Percentiles rank a stretch among this genome's conserved stretches.
These are phyloP conservation scores for Nemania sp. DNA, from an alignment of 2,329 filamentous ascomycete species.

Conservation along the genomic window DNA sequence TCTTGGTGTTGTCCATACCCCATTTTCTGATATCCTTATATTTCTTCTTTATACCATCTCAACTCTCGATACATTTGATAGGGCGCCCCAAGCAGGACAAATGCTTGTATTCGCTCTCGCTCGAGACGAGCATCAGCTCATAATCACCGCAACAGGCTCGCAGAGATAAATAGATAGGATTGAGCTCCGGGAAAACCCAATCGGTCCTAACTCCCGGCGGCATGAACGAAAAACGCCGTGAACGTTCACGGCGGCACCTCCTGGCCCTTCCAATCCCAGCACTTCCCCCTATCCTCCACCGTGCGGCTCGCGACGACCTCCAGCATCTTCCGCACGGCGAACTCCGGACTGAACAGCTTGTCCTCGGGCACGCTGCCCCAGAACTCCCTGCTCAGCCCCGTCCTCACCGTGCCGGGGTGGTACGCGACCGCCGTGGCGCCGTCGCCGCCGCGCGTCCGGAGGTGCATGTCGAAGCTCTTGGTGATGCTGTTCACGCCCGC, in stretches of 20 bases:
- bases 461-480: constrained; percentile 72
- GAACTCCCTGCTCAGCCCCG: constrained; percentile 72
- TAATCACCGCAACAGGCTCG: not conserved
- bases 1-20: too few species aligned
- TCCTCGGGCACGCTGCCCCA: constrained; percentile 66
- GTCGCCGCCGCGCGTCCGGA: constrained; percentile 60
- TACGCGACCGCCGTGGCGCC: constrained; percentile 71
- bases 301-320: constrained; percentile 59
- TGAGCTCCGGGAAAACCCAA: not conserved
- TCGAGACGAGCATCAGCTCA: not conserved
- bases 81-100: too few species aligned
- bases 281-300: constrained; percentile 61
- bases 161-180: too few species aligned
- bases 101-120: not conserved
- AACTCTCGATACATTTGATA: too few species aligned
- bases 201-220: constrained; percentile 4
- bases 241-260: constrained; percentile 63
- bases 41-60: too few species aligned
- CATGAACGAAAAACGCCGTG: not conserved
- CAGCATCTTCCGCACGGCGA: constrained; percentile 67
- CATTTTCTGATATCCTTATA: too few species aligned
- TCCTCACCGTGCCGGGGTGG: constrained; percentile 82
- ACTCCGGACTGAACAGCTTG: constrained; percentile 69
- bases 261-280: constrained; percentile 71
- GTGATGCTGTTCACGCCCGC: constrained; percentile 72